Base-by-base conservation (phyloP, 352 stramenopile genomes). In the Phytophthora macrochlamydospora region DNA sequence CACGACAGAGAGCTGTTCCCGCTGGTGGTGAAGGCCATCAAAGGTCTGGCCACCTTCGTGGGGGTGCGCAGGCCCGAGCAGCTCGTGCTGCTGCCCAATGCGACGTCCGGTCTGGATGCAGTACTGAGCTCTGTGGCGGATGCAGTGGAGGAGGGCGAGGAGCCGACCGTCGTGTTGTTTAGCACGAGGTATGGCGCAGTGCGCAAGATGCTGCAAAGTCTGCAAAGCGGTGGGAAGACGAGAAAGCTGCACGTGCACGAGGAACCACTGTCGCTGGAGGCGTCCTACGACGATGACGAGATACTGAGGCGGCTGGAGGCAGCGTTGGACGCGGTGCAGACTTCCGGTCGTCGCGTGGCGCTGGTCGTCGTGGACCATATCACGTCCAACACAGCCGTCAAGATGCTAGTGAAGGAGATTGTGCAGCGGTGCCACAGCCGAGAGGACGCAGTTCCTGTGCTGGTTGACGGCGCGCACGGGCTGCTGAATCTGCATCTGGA, bases 341-440 rank as follows among this genome's bases (percentile, higher is more conserved):
- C 40, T 13, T 52, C 81, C 2, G 82, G 81, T 56, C 77, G 50
- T 11, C 65, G 48, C 11, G 80, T 76, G 37, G 75, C 67, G 9
- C 78, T 98, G 0, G 81, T 97, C 1, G 68, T 98, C 3, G 72
- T 98, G 7, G 95, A 98, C 69, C 92, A 98, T 51, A 92, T 98
- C 52, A 98, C 94, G 33, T 98, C 90, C 43, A 98, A 98, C 71
- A 98, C 94, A 8, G 94, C 92, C 1, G 77, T 98, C 24, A 68
- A 87, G 32, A 76, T 98, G 48, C 94, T 94, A 6, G 83, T 98
- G 5, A 59, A 89, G 52, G 62, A 75, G 11, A 85, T 98, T 51
- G 81, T 96, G 0, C 67, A 76, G 35, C 48, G 78, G n/a, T 96
- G 83, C 30, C 81, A 86, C 24, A 45, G 42, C 43, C 67, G 64